Conservation (phyloP, 257 asterid genomes). For the Solanum medicagineum region DNA sequence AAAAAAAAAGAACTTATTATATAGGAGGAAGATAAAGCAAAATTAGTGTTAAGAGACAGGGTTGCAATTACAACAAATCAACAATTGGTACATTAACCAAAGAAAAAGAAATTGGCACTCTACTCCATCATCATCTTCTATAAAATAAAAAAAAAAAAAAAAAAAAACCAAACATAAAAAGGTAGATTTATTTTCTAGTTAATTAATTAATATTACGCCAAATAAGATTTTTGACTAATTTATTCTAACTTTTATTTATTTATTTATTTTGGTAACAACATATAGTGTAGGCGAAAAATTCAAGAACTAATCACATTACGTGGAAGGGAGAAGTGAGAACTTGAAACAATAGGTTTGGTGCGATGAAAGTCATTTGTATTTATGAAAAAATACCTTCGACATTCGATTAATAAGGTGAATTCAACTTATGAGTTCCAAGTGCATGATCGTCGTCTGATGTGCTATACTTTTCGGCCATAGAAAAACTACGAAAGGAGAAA, state of each 20-base stretch:
- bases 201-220: neutral
- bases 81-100: constrained; percentile 70
- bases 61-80: constrained; percentile 56
- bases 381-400: accelerated
- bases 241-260: neutral
- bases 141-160: constrained; percentile 30
- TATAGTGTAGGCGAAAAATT: constrained; percentile 16
- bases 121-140: constrained; percentile 44
- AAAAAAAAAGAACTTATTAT: neutral
- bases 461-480: no score
- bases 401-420: no score
- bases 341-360: neutral
- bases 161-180: constrained; percentile 49
- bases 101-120: constrained; percentile 75
- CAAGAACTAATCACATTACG: neutral
- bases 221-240: neutral
- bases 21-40: constrained; percentile 62
- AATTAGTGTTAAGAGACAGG: constrained; percentile 61
- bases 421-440: neutral
- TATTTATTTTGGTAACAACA: neutral
- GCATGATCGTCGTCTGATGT: neutral
- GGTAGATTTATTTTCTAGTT: constrained; percentile 13
- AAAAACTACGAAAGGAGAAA: no score
- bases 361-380: neutral
- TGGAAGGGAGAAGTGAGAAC: neutral